A percentile compares a stretch with the other conserved stretches of the same genome.
Evolutionary conservation across 257 asterid genomes (phyloP).

Genomic region (Ehretia macrophylla): DNA sequence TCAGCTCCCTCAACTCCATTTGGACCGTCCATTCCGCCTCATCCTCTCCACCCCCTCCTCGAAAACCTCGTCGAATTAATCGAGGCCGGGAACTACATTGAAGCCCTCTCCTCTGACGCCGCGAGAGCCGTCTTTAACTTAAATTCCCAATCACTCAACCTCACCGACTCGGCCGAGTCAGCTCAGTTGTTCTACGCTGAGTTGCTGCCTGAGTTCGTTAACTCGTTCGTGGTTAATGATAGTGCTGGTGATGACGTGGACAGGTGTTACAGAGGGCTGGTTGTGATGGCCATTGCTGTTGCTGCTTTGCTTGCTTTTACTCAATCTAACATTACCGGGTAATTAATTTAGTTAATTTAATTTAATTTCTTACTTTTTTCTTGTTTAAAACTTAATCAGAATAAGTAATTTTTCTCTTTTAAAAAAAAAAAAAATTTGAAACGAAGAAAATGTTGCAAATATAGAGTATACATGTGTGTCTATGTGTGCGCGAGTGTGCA

Average conservation of each 20-base stretch:
- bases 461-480: too few species aligned
- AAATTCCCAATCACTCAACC: constrained; percentile 12
- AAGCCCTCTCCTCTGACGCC: constrained; percentile 56
- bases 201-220: constrained; percentile 47
- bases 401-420: not conserved
- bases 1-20: constrained; percentile 21
- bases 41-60: constrained; percentile 33
- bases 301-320: constrained; percentile 73
- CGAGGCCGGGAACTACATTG: constrained; percentile 62
- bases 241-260: constrained; percentile 17
- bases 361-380: not conserved
- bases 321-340: constrained; percentile 82
- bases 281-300: constrained; percentile 69
- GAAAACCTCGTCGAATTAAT: constrained; percentile 42
- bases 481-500: too few species aligned
- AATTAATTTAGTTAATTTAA: constrained; percentile 14
- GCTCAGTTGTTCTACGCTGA: constrained; percentile 58
- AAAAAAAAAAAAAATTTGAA: too few species aligned
- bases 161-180: constrained; percentile 38
- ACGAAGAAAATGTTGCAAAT: too few species aligned
- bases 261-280: constrained; percentile 40
- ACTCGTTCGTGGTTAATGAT: constrained; percentile 31
- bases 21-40: constrained; percentile 21
- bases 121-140: constrained; percentile 39
- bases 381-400: not conserved